Base-by-base conservation (phyloP, 495 filamentous ascomycete genomes). In the Friedmanniomyces simplex region DNA sequence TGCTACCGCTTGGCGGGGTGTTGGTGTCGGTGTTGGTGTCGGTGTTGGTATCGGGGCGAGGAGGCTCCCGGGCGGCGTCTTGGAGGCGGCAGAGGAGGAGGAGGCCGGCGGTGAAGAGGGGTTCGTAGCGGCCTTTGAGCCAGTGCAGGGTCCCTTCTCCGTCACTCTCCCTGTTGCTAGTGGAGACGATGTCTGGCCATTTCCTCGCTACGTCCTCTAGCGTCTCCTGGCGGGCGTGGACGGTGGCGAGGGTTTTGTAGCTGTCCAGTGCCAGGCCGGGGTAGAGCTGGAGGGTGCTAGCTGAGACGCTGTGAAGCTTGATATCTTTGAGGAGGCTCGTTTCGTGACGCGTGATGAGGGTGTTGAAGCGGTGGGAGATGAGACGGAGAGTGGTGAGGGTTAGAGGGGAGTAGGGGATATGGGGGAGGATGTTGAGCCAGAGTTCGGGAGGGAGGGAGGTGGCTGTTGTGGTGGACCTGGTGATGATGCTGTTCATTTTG, bases 51-150 rank as follows among this genome's bases (percentile, higher is more conserved):
- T 8, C 1, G 46, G 20, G 6, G 46, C 4, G 20, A 10, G 11
- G 21, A 28, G 46, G 4, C 6, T 1, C 11, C 34, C 16, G 4
- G 11, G 12, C 13, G n/a, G 24, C 18, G 48, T 58, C 56, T 32
- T 53, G 49, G 37, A 59, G 50, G 39, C 50, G 57, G 50, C 54
- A 54, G 36, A 59, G 37, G 25, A 59, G 57, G 20, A 59, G 50
- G 34, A 59, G 24, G 42, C 57, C 57, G 34, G 57, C 41, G 11
- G 20, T 18, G 50, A 39, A 24, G 46, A 51, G 14, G 10, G 22
- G 16, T 32, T 58, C 47, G 36, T 41, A 58, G 32, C 55, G 55
- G 46, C 55, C 55, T 39, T 22, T 18, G 11, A 58, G 47, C 55
- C 55, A 58, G 28, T 18, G 30, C 14, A 11, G 36, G 48, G 12